Conservation (phyloP, 257 asterid genomes). For the Petrea volubilis region DNA sequence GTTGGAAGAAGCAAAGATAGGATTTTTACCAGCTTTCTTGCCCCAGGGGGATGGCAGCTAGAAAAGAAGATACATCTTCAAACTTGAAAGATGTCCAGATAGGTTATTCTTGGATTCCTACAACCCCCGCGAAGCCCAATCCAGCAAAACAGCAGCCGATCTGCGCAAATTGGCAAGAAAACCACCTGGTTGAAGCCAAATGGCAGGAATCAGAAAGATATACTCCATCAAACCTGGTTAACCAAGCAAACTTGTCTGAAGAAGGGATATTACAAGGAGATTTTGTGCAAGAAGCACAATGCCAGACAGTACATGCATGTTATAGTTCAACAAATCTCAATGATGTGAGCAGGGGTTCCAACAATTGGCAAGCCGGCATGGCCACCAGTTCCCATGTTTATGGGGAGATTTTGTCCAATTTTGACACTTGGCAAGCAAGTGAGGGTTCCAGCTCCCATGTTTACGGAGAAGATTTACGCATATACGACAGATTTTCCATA, state of each 20-base stretch:
- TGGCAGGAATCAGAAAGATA: slow-evolving; percentile 11
- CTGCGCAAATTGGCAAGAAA: slow-evolving; percentile 35
- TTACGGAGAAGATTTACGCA: slow-evolving; percentile 4
- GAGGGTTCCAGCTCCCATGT: slow-evolving; percentile 20
- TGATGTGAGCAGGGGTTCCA: slow-evolving; percentile 10
- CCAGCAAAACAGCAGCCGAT: slow-evolving; percentile 34
- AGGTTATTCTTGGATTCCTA: slow-evolving; percentile 58
- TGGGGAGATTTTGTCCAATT: slow-evolving; percentile 17
- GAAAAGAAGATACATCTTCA: slow-evolving; percentile 33
- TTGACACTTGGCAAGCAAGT: slow-evolving; percentile 33
- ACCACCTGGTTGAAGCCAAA: slow-evolving; percentile 13
- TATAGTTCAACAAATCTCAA: slow-evolving; percentile 17
- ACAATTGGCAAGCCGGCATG: slow-evolving; percentile 1
- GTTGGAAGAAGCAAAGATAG: slow-evolving; percentile 22
- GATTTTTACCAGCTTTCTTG: slow-evolving; percentile 35
- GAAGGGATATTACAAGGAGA: slow-evolving; percentile 5
- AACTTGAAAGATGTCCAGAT: slow-evolving; percentile 27
- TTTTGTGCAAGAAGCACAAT: slow-evolving; percentile 22
- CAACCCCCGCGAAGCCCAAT: slow-evolving; percentile 63
- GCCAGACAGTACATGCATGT: slow-evolving; percentile 29
- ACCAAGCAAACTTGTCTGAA: slow-evolving; percentile 26
- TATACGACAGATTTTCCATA: slow-evolving; percentile 20
- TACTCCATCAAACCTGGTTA: background rate
- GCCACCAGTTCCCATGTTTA: slow-evolving; percentile 16
- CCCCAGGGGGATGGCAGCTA: slow-evolving; percentile 45